A percentile compares a stretch with the other conserved stretches of the same genome.
Evolutionary conservation across 306 rosid genomes (phyloP).

Genomic region (Purshia tridentata): DNA sequence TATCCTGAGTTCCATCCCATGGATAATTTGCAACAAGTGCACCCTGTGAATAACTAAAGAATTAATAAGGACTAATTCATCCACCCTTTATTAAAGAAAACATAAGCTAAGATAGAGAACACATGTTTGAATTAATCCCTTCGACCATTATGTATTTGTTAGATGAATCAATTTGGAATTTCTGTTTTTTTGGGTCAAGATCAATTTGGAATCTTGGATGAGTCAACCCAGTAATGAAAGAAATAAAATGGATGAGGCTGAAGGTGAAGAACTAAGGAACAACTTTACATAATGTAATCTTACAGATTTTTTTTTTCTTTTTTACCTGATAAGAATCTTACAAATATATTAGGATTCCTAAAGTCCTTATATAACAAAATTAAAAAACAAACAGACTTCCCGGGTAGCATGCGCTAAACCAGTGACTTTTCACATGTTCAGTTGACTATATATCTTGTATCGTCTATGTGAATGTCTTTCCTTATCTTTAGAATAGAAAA

Average conservation of each 20-base stretch:
- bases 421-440: background rate
- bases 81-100: conserved; percentile 6
- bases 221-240: conserved; percentile 17
- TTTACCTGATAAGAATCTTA: background rate
- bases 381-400: background rate
- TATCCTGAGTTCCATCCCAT: conserved; percentile 84
- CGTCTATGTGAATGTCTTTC: background rate
- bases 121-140: conserved; percentile 15
- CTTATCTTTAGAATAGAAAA: conserved; percentile 15
- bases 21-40: conserved; percentile 99
- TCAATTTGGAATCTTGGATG: conserved; percentile 1
- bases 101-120: conserved; percentile 9
- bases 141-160: conserved; percentile 9
- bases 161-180: conserved; percentile 10
- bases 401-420: background rate
- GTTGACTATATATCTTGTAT: background rate
- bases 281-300: conserved; percentile 10
- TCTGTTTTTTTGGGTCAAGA: no score
- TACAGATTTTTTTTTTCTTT: background rate
- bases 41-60: conserved; percentile 51
- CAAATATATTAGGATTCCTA: background rate
- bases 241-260: conserved; percentile 8
- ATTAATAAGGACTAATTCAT: conserved; percentile 20
- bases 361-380: background rate
- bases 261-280: conserved; percentile 12